Evolutionary conservation across 306 rosid species (phyloP), one percentile per base, ranked within the genome.

Genomic region (Ziziphus jujuba): DNA sequence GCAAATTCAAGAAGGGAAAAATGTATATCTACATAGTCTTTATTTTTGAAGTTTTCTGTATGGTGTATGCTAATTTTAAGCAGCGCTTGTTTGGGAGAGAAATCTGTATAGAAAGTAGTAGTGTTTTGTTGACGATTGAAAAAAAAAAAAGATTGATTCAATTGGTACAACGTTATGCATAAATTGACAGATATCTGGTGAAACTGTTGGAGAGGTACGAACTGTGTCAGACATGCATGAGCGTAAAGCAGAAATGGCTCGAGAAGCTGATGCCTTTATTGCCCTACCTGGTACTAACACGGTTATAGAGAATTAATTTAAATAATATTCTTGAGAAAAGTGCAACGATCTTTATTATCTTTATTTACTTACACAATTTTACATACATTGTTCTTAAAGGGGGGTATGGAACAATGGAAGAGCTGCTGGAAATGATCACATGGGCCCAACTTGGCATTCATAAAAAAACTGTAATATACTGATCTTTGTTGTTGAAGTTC

Each of bases 351-450:
- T 63, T 60, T 22, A 56, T 33, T 49, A 49, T 4, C 56, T 5
- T 55, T 51, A 13, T 25, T 6, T 45, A 49, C 15, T 15, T 49
- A 3, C 54, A 49, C 19, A 15, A 49, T 49, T 15, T 49, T 16
- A 49, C 22, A 16, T 49, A 15, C 21, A 28, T 50, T 48, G 48
- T 59, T 33, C 69, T 44, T 53, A 44, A 61, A 92, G 98, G 98
- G 85, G 98, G 98, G 67, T 92, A 92, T 77, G 98, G 98, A 79
- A 92, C 98, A 21, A 87, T 92, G 98, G 98, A 92, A 76, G 98
- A 92, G 79, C 83, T 86, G 65, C 56, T 92, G 85, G 96, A 89
- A 84, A 87, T 92, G 90, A 92, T 92, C 79, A 89, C 98, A 40
- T 89, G 98, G 98, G 87, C 95, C 55, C 98, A 92, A 61, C 95